Percentiles rank a stretch among this genome's conserved stretches.
Evolutionary conservation across 2,329 filamentous ascomycete genomes (phyloP).

Genomic region (Proliferodiscus dingleyae): DNA sequence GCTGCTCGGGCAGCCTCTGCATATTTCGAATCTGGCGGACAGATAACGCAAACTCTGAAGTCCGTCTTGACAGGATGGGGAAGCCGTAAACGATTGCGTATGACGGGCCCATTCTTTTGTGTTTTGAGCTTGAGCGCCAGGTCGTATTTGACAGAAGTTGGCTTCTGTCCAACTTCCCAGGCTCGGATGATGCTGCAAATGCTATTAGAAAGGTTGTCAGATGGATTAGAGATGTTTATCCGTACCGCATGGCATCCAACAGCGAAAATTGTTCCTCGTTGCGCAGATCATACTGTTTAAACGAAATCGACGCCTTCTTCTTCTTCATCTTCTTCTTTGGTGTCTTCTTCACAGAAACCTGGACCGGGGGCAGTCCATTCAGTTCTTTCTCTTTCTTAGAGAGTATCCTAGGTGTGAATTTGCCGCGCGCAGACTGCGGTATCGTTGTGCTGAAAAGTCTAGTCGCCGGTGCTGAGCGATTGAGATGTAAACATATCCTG

Average conservation of each 20-base stretch:
- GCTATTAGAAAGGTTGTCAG: constrained; percentile 12
- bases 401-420: constrained; percentile 16
- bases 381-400: constrained; percentile 20
- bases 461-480: constrained; percentile 9
- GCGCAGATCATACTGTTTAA: constrained; percentile 32
- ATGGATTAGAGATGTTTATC: constrained; percentile 19
- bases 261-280: constrained; percentile 65
- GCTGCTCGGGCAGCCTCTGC: constrained; percentile 70
- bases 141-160: constrained; percentile 78
- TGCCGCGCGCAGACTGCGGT: constrained; percentile 7
- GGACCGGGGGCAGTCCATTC: constrained; percentile 9
- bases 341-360: constrained; percentile 29
- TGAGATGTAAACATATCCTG: constrained; percentile 22
- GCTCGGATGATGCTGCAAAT: constrained; percentile 75
- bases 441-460: constrained; percentile 23
- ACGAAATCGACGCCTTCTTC: constrained; percentile 30
- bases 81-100: constrained; percentile 82
- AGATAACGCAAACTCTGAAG: constrained; percentile 84
- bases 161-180: constrained; percentile 79
- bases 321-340: constrained; percentile 29
- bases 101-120: constrained; percentile 76
- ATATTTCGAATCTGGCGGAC: constrained; percentile 70
- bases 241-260: constrained; percentile 87
- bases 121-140: constrained; percentile 78
- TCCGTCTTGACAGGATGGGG: constrained; percentile 89